These are phyloP conservation scores for Colletotrichum cereale DNA, from an alignment of 2,329 filamentous ascomycete genomes.

Conservation along the genomic window DNA sequence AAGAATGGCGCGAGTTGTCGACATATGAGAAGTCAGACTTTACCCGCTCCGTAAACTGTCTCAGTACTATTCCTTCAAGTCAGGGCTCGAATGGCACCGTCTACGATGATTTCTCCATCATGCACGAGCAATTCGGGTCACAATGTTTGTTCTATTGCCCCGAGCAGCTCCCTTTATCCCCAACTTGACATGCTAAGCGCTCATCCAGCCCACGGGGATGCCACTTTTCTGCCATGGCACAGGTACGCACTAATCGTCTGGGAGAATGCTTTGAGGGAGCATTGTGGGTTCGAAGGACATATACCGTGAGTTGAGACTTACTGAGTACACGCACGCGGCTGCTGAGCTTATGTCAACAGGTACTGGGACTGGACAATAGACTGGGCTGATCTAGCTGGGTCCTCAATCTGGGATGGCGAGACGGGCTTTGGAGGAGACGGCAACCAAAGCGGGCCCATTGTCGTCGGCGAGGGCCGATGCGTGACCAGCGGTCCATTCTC, in stretches of 20 bases:
- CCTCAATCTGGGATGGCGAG: background rate
- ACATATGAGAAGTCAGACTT: background rate
- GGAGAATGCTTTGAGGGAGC: background rate
- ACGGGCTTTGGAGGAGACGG: constrained; percentile 1
- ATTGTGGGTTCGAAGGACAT: background rate
- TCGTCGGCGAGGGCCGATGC: constrained; percentile 37
- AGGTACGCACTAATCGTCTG: background rate
- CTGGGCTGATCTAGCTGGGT: background rate
- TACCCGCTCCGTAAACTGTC: background rate
- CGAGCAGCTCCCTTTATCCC: background rate
- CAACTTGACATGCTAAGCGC: background rate
- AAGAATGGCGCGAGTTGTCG: background rate
- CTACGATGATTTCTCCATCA: background rate
- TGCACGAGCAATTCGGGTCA: background rate
- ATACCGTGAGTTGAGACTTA: background rate
- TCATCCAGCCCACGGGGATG: background rate
- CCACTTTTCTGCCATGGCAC: background rate
- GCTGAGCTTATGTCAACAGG: background rate
- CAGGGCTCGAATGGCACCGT: background rate
- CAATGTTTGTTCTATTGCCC: background rate
- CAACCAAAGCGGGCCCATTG: constrained; percentile 15
- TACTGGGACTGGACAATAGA: constrained; percentile 13
- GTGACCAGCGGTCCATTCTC: constrained; percentile 38
- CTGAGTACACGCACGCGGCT: background rate
- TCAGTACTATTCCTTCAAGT: background rate